Evolutionary conservation across 192 early-diverging fungal species (phyloP), one percentile per base, ranked within the genome.

Genomic region (Endogone sp.): DNA sequence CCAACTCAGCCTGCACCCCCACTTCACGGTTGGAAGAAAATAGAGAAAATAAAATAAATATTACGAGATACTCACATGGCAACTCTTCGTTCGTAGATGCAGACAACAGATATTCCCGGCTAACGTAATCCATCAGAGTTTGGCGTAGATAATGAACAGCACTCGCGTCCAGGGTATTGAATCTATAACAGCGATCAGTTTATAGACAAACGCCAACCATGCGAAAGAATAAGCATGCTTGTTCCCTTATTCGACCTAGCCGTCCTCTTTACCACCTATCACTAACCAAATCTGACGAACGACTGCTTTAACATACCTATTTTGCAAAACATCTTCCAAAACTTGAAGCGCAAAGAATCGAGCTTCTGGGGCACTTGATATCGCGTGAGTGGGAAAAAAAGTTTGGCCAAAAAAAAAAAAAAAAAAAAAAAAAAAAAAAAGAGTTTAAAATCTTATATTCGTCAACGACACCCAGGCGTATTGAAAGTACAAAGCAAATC

Each of bases 261-360:
- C n/a, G n/a, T n/a, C n/a, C n/a, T n/a, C n/a, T n/a, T n/a, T n/a
- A n/a, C n/a, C n/a, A n/a, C n/a, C n/a, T n/a, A n/a, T n/a, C n/a
- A n/a, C n/a, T n/a, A n/a, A n/a, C n/a, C n/a, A n/a, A n/a, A n/a
- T n/a, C n/a, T n/a, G n/a, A n/a, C n/a, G n/a, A n/a, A n/a, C n/a
- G n/a, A n/a, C n/a, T n/a, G n/a, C n/a, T n/a, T n/a, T n/a, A n/a
- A n/a, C 55, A 56, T 76, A 87, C 85, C 90, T 85, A 54, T 79
- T 81, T 73, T 79, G 68, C 10, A 93, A 69, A 20, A 85, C 79
- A 26, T 89, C 86, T 70, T 96, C 94, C 24, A 98, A 64, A 2
- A 90, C 86, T 73, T 96, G 92, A 24, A 96, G 82, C 60, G 89
- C 87, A 81, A 94, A 94, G 68, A 94, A 83, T 3, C 94, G 89